Evolutionary conservation across 2,329 filamentous ascomycete genomes (phyloP).

Genomic region (Aspergillus alliaceus): DNA sequence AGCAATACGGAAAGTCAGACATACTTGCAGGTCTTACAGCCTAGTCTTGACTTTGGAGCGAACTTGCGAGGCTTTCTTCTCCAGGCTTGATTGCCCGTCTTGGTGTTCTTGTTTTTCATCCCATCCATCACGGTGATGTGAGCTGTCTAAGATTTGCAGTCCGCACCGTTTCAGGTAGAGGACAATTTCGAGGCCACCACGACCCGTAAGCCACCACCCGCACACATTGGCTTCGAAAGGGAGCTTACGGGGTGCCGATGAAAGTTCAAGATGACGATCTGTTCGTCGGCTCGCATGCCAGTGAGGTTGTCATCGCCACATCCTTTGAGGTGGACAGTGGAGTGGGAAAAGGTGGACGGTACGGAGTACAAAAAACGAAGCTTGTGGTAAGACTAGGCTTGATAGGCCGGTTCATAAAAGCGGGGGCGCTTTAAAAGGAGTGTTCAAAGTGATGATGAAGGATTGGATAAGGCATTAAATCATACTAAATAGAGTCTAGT

Average conservation of each 20-base stretch:
- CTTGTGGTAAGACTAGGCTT: background rate
- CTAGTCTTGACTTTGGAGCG: conserved; percentile 41
- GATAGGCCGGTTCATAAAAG: no score
- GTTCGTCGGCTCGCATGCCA: background rate
- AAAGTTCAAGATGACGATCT: background rate
- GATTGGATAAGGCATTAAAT: background rate
- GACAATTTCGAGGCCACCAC: background rate
- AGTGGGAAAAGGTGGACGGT: background rate
- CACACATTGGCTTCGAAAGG: background rate
- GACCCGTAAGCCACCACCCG: background rate
- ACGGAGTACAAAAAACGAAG: background rate
- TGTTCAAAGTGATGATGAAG: background rate
- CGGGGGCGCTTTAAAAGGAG: background rate
- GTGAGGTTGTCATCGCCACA: background rate
- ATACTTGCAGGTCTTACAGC: conserved; percentile 46
- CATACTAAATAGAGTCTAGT: background rate
- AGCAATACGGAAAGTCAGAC: conserved; percentile 14
- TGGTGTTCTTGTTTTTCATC: conserved; percentile 9
- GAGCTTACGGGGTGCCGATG: background rate
- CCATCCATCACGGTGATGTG: background rate
- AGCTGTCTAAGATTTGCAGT: background rate
- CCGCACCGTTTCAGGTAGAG: background rate
- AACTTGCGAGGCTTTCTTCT: conserved; percentile 39
- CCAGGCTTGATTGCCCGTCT: conserved; percentile 33
- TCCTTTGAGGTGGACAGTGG: background rate